These are phyloP conservation scores for Puya raimondii DNA, from an alignment of 176 grass and related monocot genomes.

Conservation along the genomic window DNA sequence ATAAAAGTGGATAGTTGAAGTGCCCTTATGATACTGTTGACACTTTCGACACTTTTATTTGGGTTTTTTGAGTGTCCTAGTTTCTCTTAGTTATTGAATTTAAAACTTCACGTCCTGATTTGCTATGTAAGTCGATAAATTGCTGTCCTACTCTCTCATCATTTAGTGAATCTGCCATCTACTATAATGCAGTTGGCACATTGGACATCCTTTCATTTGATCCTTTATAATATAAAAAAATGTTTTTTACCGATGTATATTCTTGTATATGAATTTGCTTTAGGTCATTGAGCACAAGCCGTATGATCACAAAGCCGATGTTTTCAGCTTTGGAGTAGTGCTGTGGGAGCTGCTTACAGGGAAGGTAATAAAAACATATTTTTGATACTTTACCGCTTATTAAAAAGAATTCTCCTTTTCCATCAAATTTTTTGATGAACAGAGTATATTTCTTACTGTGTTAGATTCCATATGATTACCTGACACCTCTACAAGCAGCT, in stretches of 20 bases:
- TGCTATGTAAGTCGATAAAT: not conserved
- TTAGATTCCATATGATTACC: conserved; percentile 74
- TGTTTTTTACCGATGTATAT: conserved; percentile 4
- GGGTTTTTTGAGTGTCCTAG: no score
- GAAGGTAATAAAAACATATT: conserved; percentile 39
- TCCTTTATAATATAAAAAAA: not conserved
- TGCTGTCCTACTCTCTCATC: not conserved
- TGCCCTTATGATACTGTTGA: no score
- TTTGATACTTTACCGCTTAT: not conserved
- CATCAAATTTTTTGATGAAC: not conserved
- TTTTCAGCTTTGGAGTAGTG: conserved; percentile 86
- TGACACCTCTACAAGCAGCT: conserved; percentile 90
- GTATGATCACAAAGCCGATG: conserved; percentile 89
- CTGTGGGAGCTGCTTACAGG: conserved; percentile 76
- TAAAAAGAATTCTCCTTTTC: not conserved
- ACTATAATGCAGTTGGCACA: not conserved
- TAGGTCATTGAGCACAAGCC: conserved; percentile 88
- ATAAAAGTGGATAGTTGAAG: no score
- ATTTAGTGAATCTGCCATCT: not conserved
- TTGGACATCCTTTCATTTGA: conserved; percentile 1
- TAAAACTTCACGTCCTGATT: no score
- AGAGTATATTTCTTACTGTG: not conserved
- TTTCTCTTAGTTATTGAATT: no score
- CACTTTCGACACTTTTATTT: no score
- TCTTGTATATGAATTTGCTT: not conserved